Evolutionary conservation across 1,139 yeast species (phyloP).

Genomic region (Pichia terricola): DNA sequence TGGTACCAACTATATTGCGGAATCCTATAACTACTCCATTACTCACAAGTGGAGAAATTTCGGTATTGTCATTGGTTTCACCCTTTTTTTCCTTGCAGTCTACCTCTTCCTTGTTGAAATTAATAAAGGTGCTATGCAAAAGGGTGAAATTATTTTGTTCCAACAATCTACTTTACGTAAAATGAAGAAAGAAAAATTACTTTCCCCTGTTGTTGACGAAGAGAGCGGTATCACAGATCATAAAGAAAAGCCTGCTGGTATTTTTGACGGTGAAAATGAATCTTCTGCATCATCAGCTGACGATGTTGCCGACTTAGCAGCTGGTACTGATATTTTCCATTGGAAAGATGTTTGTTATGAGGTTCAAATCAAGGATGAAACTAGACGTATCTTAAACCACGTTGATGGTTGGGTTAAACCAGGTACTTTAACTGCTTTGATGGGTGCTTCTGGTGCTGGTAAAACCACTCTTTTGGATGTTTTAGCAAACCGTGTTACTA

Average conservation of each 20-base stretch:
- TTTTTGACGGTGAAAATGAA: slow-evolving; percentile 9
- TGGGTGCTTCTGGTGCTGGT: slow-evolving; percentile 71
- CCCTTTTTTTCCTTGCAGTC: slow-evolving; percentile 23
- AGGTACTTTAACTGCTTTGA: slow-evolving; percentile 52
- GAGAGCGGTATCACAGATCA: slow-evolving; percentile 6
- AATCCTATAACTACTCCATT: slow-evolving; percentile 22
- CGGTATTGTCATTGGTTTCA: slow-evolving; percentile 27
- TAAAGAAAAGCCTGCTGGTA: slow-evolving; percentile 12
- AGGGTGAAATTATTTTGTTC: slow-evolving; percentile 27
- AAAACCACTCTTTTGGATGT: slow-evolving; percentile 55
- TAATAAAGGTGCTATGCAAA: slow-evolving; percentile 27
- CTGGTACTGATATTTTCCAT: slow-evolving; percentile 32
- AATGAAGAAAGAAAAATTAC: slow-evolving; percentile 13
- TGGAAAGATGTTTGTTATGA: slow-evolving; percentile 37
- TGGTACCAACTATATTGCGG: slow-evolving; percentile 24
- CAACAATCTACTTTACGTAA: slow-evolving; percentile 21
- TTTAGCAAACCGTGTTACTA: slow-evolving; percentile 47
- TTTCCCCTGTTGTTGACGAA: slow-evolving; percentile 1
- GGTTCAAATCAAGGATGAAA: slow-evolving; percentile 32
- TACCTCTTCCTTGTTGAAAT: slow-evolving; percentile 23
- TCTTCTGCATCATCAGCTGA: slow-evolving; percentile 1
- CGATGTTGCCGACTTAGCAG: slow-evolving; percentile 10
- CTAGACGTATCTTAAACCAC: slow-evolving; percentile 42
- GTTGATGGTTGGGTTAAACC: slow-evolving; percentile 61
- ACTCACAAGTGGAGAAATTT: slow-evolving; percentile 29